phyloP scores from a whole-genome alignment of 331 rosid species.

The Cydonia oblonga region DNA sequence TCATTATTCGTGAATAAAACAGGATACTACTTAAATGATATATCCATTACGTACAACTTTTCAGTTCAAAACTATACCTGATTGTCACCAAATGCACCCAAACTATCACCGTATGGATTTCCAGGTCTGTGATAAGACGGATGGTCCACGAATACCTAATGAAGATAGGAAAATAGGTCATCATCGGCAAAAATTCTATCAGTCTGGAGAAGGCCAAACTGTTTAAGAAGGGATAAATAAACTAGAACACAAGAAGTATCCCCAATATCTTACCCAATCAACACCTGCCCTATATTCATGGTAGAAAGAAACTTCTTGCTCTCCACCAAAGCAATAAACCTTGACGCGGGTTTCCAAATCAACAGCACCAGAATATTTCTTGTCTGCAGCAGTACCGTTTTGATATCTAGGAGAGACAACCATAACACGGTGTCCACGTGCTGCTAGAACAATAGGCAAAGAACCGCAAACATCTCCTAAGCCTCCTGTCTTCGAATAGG shows the following conservation, averaged over 20 bases:
- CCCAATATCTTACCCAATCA: constrained; percentile 56
- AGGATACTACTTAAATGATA: background rate
- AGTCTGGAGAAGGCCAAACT: background rate
- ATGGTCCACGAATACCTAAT: constrained; percentile 79
- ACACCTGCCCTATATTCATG: constrained; percentile 69
- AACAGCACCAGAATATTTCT: constrained; percentile 30
- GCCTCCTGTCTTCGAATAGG: constrained; percentile 87
- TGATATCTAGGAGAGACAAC: constrained; percentile 71
- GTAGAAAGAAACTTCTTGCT: constrained; percentile 63
- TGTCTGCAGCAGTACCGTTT: constrained; percentile 45
- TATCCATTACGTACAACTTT: background rate
- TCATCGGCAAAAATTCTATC: constrained; percentile 1
- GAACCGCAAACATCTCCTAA: constrained; percentile 94
- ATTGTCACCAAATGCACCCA: constrained; percentile 74
- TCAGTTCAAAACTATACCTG: constrained; percentile 34
- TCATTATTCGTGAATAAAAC: constrained; percentile 21
- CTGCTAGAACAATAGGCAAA: constrained; percentile 66
- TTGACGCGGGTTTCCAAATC: constrained; percentile 22
- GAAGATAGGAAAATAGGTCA: constrained; percentile 6
- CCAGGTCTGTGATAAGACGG: constrained; percentile 75
- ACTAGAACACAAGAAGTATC: background rate
- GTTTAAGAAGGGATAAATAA: too few relatives aligned
- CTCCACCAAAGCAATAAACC: constrained; percentile 46
- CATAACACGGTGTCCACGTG: constrained; percentile 89
- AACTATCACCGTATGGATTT: constrained; percentile 63